Percentiles rank a stretch among this genome's conserved stretches.
Evolutionary conservation across 768 basidiomycete species (phyloP).

Genomic region (Suillus clintonianus): DNA sequence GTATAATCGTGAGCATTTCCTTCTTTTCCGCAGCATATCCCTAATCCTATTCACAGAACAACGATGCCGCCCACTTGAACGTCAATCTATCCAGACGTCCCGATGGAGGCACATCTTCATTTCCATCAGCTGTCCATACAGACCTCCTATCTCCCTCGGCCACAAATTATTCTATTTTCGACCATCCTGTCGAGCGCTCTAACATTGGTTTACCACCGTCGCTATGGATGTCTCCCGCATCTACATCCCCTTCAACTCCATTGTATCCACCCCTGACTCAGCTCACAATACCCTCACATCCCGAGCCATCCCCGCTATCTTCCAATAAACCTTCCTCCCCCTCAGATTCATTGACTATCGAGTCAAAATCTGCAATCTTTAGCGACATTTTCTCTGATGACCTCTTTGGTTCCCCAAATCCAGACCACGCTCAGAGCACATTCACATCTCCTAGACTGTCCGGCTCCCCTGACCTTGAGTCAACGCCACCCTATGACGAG

Average conservation of each 20-base stretch:
- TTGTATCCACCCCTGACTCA: slow-evolving; percentile 40
- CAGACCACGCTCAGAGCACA: slow-evolving; percentile 44
- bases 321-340: slow-evolving; percentile 39
- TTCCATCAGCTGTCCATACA: slow-evolving; percentile 13
- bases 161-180: slow-evolving; percentile 25
- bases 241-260: slow-evolving; percentile 47
- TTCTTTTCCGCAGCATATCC: background rate
- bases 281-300: slow-evolving; percentile 36
- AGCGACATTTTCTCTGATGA: slow-evolving; percentile 73
- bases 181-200: slow-evolving; percentile 48
- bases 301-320: slow-evolving; percentile 37
- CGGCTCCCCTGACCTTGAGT: slow-evolving; percentile 68
- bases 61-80: slow-evolving; percentile 22
- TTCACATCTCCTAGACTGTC: slow-evolving; percentile 68
- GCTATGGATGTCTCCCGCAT: slow-evolving; percentile 81
- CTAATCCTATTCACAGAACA: slow-evolving; percentile 10
- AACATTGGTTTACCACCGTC: slow-evolving; percentile 67
- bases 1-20: slow-evolving; percentile 16
- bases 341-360: slow-evolving; percentile 44
- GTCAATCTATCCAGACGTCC: slow-evolving; percentile 9
- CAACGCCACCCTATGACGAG: slow-evolving; percentile 41
- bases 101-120: slow-evolving; percentile 12
- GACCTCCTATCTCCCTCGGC: slow-evolving; percentile 21
- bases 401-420: slow-evolving; percentile 44
- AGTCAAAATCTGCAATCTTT: slow-evolving; percentile 64